Conservation (phyloP, 129 eudicot species). For the Centella asiatica region DNA sequence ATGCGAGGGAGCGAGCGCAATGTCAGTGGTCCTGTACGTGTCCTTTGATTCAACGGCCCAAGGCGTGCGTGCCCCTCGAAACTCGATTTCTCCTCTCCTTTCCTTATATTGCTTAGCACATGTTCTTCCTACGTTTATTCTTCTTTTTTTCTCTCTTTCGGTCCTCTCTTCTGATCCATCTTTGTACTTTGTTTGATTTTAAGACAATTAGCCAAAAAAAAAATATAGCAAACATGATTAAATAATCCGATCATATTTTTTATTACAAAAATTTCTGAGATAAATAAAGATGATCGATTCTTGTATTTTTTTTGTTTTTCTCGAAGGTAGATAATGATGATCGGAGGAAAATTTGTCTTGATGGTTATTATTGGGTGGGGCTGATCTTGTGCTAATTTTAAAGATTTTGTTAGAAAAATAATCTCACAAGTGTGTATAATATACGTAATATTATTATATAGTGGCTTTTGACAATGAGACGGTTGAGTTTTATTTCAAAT, state of each 20-base stretch:
- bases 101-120: conserved; percentile 4
- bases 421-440: neutral
- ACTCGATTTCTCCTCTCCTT: neutral
- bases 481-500: too few species aligned
- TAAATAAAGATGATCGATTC: too few species aligned
- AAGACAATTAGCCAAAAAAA: neutral
- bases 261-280: too few species aligned
- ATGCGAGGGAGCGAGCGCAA: neutral
- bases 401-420: neutral
- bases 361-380: neutral
- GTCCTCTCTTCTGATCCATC: neutral
- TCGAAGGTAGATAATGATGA: neutral
- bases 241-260: too few species aligned
- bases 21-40: conserved; percentile 5
- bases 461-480: neutral
- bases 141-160: neutral
- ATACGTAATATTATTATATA: neutral
- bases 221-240: neutral
- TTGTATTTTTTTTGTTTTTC: neutral
- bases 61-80: conserved; percentile 6
- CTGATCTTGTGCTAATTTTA: neutral
- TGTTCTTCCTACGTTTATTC: conserved; percentile 5
- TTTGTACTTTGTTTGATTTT: neutral
- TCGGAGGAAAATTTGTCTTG: neutral
- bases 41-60: conserved; percentile 4